Evolutionary conservation across 805 yeast species (phyloP), one percentile per base, ranked within the genome.

Genomic region (Starmerella floricola): DNA sequence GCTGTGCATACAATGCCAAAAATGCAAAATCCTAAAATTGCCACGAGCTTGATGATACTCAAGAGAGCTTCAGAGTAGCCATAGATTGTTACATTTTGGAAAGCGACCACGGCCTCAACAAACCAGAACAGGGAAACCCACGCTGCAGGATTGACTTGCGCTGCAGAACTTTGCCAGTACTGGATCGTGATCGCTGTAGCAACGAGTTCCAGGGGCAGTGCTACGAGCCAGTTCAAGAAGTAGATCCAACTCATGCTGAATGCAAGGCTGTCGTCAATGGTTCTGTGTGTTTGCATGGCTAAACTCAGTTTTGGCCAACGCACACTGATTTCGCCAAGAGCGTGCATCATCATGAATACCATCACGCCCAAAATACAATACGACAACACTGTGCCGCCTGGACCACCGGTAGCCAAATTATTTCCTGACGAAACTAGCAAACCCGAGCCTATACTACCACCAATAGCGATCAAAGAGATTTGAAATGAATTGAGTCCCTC

Each of bases 391-490:
- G 71, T 51, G 38, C 73, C 72, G 4, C 69, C 81, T 4, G 85
- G 83, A 28, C 87, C 88, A 16, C 64, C 67, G 4, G 63, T 59
- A 26, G 61, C 56, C 49, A 80, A 66, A 2, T 80, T 71, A 16
- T 64, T 60, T 31, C 84, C 85, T 12, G 76, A 65, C 52, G 86
- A 85, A 38, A 80, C 76, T 49, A 80, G 73, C 42, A 79, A 61
- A 57, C 88, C 87, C 2, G 85, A 77, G 50, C 88, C 88, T 38
- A 79, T 74, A 51, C 79, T 74, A 27, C 84, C 80, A 26, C 84
- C 84, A 32, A 80, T 69, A 31, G 85, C 78, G 52, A 80, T 78
- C 78, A 81, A 73, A 46, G 77, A 74, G 54, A 80, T 65, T 59
- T 79, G 87, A 55, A 85, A 67, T 6, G 66, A 51, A 47, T 59